A percentile compares a stretch with the other conserved stretches of the same genome.
phyloP scores from a whole-genome alignment of 345 rosid species.

The Bruguiera sexangula region DNA sequence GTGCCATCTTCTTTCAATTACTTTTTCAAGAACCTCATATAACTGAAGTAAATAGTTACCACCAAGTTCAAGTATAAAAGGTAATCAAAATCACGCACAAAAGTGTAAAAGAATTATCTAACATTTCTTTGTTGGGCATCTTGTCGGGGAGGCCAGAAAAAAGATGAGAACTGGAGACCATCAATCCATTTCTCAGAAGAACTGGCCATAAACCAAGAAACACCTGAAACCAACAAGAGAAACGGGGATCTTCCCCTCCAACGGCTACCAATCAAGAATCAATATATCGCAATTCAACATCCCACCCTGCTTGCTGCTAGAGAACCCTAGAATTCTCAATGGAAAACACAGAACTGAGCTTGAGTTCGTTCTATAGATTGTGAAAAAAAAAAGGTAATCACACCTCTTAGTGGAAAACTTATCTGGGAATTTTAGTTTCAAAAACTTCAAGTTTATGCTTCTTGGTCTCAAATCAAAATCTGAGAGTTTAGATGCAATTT shows the following conservation, averaged over 20 bases:
- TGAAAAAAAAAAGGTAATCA: neutral
- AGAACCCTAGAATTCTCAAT: conserved; percentile 13
- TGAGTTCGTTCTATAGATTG: neutral
- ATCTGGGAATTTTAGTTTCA: neutral
- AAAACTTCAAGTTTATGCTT: neutral
- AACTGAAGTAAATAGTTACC: neutral
- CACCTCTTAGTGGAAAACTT: neutral
- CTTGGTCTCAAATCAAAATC: neutral
- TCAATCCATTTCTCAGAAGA: conserved; percentile 91
- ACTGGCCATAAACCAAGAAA: conserved; percentile 40
- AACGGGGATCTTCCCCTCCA: conserved; percentile 3
- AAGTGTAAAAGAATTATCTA: neutral
- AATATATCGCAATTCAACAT: conserved; percentile 51
- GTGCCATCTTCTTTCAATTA: neutral
- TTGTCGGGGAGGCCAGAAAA: conserved; percentile 81
- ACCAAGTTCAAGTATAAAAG: neutral
- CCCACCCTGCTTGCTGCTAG: conserved; percentile 14
- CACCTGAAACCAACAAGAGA: neutral
- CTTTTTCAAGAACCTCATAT: neutral
- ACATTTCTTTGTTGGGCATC: conserved; percentile 81
- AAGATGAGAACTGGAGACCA: conserved; percentile 85
- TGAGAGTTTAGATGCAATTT: neutral
- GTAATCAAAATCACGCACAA: neutral
- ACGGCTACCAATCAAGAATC: conserved; percentile 50
- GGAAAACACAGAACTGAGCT: neutral